Evolutionary conservation across 2,329 filamentous ascomycete species (phyloP).

Genomic region (Aciculosporium take): DNA sequence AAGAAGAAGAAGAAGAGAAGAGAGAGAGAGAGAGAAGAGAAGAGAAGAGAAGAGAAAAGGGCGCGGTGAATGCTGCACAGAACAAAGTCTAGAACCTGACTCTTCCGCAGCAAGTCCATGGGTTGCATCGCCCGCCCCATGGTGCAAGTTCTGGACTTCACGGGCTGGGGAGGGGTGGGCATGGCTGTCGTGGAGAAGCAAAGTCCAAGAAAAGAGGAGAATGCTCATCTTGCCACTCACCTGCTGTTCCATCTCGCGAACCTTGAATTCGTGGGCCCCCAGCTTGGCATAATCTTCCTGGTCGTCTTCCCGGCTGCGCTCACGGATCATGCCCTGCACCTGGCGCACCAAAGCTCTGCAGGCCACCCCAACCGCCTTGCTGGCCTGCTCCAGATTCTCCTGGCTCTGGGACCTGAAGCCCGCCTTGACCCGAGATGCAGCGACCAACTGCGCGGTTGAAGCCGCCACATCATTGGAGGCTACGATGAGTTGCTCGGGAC

Average conservation of each 20-base stretch:
- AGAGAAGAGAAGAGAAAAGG: neutral
- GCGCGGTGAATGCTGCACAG: neutral
- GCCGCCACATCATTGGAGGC: conserved; percentile 95
- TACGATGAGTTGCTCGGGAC: conserved; percentile 91
- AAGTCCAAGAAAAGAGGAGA: neutral
- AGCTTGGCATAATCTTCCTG: conserved; percentile 77
- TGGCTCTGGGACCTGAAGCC: conserved; percentile 97
- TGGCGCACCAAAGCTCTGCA: conserved; percentile 81
- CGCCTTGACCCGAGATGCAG: conserved; percentile 89
- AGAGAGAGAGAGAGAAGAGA: neutral
- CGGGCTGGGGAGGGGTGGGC: neutral
- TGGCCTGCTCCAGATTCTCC: conserved; percentile 77
- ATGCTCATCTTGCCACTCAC: conserved; percentile 36
- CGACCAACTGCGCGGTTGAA: conserved; percentile 90
- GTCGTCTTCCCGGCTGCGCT: conserved; percentile 70
- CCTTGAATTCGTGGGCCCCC: conserved; percentile 93
- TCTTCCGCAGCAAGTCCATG: too few relatives aligned
- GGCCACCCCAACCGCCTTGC: conserved; percentile 80
- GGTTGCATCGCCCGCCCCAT: too few relatives aligned
- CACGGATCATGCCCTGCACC: conserved; percentile 86
- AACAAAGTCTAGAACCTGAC: too few relatives aligned
- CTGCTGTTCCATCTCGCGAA: conserved; percentile 98
- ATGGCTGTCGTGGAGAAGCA: neutral
- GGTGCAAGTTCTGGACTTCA: too few relatives aligned
- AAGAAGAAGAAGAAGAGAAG: neutral